A percentile compares a stretch with the other conserved stretches of the same genome.
Evolutionary conservation across 371 early-diverging fungal genomes (phyloP).

Genomic region (Apophysomyces variabilis): DNA sequence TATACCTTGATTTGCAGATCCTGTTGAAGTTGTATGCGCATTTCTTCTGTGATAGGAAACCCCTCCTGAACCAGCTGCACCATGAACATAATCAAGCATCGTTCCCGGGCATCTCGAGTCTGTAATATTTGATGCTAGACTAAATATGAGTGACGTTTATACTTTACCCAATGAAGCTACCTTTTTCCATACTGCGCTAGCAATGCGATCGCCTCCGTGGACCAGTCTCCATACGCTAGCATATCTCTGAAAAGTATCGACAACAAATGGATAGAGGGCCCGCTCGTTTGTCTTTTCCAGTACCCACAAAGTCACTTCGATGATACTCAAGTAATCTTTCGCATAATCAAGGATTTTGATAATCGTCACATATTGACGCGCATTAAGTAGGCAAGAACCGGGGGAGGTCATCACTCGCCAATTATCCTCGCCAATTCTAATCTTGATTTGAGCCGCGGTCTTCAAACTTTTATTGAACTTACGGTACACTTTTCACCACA

Average conservation of each 20-base stretch:
- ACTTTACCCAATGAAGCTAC: constrained; percentile 15
- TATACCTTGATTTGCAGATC: constrained; percentile 44
- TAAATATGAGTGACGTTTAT: not conserved
- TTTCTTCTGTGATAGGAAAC: constrained; percentile 35
- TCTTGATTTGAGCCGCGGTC: too few species aligned
- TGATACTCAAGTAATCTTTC: constrained; percentile 57
- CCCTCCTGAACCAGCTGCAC: constrained; percentile 54
- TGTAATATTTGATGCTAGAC: constrained; percentile 45
- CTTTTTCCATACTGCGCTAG: constrained; percentile 45
- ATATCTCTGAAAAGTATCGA: constrained; percentile 62
- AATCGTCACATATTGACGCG: constrained; percentile 68
- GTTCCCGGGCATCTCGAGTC: constrained; percentile 36
- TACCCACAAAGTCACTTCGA: constrained; percentile 66
- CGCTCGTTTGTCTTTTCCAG: constrained; percentile 65
- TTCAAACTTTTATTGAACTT: constrained; percentile 19
- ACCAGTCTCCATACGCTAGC: constrained; percentile 62
- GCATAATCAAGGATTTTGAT: constrained; percentile 61
- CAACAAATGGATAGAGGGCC: constrained; percentile 51
- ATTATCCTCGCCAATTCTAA: constrained; percentile 77
- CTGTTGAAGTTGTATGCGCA: constrained; percentile 38
- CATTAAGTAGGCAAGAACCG: constrained; percentile 76
- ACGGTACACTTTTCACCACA: constrained; percentile 74
- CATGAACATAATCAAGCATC: constrained; percentile 55
- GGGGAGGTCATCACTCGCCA: constrained; percentile 84
- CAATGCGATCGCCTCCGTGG: constrained; percentile 32